Evolutionary conservation across 2,329 filamentous ascomycete species (phyloP).

Genomic region (Diplodia corticola): DNA sequence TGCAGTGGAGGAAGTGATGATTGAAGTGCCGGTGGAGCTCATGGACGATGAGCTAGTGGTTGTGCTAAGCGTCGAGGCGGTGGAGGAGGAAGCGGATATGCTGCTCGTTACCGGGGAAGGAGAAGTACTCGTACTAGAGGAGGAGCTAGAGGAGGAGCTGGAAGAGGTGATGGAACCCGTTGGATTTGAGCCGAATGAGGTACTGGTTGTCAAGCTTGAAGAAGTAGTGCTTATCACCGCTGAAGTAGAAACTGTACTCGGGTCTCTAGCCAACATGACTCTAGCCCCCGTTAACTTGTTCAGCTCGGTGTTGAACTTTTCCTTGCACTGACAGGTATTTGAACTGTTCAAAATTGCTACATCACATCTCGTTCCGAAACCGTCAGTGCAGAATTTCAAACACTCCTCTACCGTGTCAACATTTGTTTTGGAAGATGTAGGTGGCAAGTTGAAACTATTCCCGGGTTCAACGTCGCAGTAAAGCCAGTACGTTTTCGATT

Average conservation of each 20-base stretch:
- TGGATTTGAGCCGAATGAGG: not conserved
- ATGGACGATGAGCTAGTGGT: not conserved
- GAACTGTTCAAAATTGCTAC: not conserved
- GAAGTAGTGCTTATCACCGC: not conserved
- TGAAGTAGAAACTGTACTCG: not conserved
- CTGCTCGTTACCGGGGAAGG: too few species aligned
- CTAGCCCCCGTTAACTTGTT: not conserved
- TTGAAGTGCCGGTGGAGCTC: not conserved
- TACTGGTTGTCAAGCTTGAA: not conserved
- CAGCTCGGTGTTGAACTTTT: not conserved
- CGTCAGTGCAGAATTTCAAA: not conserved
- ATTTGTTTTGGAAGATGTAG: not conserved
- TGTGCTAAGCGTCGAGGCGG: not conserved
- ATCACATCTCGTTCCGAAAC: not conserved
- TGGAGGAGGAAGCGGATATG: not conserved
- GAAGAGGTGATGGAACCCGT: too few species aligned
- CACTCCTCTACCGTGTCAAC: not conserved
- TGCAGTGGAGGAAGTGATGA: not conserved
- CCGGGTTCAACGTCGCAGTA: not conserved
- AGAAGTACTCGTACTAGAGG: too few species aligned
- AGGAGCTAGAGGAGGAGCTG: too few species aligned
- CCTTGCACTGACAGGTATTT: not conserved
- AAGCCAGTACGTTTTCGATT: not conserved
- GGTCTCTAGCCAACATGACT: not conserved
- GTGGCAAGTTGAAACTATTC: not conserved